A percentile compares a stretch with the other conserved stretches of the same genome.
These are phyloP conservation scores for Sporothrix dimorphospora DNA, from an alignment of 2,329 filamentous ascomycete species.

Conservation along the genomic window DNA sequence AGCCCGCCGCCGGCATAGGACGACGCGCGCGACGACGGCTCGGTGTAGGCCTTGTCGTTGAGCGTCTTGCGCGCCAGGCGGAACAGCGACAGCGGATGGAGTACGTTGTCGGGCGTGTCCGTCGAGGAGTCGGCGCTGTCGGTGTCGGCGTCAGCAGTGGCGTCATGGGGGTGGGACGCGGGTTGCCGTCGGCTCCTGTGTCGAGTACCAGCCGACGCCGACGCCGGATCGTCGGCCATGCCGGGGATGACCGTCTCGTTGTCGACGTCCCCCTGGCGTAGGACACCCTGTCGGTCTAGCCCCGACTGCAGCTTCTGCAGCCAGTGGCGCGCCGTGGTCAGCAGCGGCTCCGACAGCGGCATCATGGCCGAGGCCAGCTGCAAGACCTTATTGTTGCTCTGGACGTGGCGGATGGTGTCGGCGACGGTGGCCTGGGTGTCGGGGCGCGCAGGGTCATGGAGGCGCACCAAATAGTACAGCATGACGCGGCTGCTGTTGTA, in stretches of 20 bases:
- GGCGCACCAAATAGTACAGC: conserved; percentile 52
- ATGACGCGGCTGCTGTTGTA: conserved; percentile 54
- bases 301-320: conserved; percentile 42
- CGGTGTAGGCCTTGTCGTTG: conserved; percentile 16
- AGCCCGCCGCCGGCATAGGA: conserved; percentile 23
- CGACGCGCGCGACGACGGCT: conserved; percentile 9
- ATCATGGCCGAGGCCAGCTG: conserved; percentile 46
- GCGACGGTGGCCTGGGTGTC: conserved; percentile 44
- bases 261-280: not conserved
- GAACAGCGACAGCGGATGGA: conserved; percentile 26
- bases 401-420: conserved; percentile 46
- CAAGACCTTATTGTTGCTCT: conserved; percentile 46
- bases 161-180: no score
- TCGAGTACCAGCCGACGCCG: no score
- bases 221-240: not conserved
- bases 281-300: not conserved
- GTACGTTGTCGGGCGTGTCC: conserved; percentile 24
- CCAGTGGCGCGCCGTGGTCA: conserved; percentile 47
- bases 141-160: no score
- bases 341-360: conserved; percentile 46
- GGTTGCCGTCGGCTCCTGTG: no score
- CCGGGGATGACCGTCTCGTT: not conserved
- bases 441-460: conserved; percentile 43
- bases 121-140: not conserved
- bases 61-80: conserved; percentile 26